phyloP scores from a whole-genome alignment of 257 asterid genomes.

The Solanum pinnatisectum region DNA sequence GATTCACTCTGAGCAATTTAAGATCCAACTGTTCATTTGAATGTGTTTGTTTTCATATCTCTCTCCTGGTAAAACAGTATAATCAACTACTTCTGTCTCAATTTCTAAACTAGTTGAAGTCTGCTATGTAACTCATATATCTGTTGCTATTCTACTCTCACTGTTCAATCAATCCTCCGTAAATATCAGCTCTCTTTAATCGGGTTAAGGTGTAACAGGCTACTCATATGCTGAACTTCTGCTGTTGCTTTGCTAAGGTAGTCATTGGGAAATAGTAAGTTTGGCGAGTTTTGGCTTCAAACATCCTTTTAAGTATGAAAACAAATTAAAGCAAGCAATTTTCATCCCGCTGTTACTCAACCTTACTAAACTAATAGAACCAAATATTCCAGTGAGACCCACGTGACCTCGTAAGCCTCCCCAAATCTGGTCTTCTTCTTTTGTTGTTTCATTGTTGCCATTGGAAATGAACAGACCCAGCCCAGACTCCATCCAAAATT shows the following conservation, averaged over 20 bases:
- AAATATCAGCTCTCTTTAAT: not conserved
- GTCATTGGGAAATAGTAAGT: not conserved
- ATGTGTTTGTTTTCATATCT: not conserved
- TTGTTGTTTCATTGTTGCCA: not conserved
- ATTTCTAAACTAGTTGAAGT: not conserved
- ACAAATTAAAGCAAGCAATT: not conserved
- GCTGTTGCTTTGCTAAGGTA: not conserved
- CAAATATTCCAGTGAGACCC: not conserved
- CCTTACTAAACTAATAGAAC: not conserved
- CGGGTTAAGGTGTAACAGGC: not conserved
- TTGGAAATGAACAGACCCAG: not conserved
- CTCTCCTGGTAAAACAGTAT: not conserved
- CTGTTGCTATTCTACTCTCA: not conserved
- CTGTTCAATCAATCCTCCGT: not conserved
- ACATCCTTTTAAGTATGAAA: not conserved
- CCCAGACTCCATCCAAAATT: not conserved
- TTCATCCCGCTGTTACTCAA: not conserved
- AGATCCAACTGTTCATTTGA: not conserved
- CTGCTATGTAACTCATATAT: not conserved
- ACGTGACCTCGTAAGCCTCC: not conserved
- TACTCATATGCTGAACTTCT: not conserved
- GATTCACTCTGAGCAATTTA: not conserved
- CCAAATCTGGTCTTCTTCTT: not conserved
- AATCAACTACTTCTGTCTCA: not conserved
- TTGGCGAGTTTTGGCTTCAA: not conserved